phyloP scores from a whole-genome alignment of 148 eudicot species.

The Vaccinium darrowii region DNA sequence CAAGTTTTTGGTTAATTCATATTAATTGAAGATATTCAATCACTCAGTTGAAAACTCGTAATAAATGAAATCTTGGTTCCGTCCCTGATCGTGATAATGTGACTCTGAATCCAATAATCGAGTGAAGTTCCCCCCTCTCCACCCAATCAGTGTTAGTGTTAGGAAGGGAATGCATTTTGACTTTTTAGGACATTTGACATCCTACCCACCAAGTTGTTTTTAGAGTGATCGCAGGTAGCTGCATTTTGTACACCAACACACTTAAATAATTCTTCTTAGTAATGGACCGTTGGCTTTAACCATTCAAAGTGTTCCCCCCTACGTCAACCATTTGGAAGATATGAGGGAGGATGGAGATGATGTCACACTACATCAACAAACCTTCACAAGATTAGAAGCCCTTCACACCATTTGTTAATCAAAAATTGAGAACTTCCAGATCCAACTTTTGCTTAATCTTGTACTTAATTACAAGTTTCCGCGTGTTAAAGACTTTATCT shows the following conservation, averaged over 20 bases:
- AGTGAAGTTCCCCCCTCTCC: neutral
- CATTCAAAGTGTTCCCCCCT: neutral
- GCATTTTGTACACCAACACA: neutral
- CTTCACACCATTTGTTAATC: neutral
- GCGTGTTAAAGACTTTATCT: no score
- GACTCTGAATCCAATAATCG: neutral
- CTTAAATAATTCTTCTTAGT: neutral
- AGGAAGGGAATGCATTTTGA: neutral
- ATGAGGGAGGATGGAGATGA: neutral
- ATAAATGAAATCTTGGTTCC: no score
- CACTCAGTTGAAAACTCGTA: no score
- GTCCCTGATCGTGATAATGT: neutral
- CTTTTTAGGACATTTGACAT: neutral
- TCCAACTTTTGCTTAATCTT: neutral
- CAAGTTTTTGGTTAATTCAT: no score
- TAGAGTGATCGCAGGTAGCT: neutral
- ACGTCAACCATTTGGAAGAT: neutral
- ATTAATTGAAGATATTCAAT: no score
- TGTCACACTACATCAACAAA: neutral
- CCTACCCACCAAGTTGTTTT: neutral
- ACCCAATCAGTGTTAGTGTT: neutral
- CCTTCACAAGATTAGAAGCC: neutral
- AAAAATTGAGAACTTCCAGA: neutral
- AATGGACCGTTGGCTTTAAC: neutral
- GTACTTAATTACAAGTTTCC: neutral